These are phyloP conservation scores for Penicillium digitatum DNA, from an alignment of 2,329 filamentous ascomycete species.

Conservation along the genomic window DNA sequence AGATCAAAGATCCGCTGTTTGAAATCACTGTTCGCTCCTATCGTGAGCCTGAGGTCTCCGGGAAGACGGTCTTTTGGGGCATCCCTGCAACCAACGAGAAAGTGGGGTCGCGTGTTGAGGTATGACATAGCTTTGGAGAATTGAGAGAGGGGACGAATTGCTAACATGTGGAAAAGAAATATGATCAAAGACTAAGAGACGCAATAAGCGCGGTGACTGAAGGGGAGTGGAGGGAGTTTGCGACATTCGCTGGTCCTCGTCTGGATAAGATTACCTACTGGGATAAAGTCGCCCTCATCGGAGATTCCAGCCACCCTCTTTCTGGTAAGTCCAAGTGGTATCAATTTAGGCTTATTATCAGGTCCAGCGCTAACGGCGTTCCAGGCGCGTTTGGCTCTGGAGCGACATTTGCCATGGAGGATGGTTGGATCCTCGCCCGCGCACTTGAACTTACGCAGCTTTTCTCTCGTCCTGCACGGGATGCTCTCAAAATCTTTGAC, in stretches of 20 bases:
- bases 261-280: conserved; percentile 41
- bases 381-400: conserved; percentile 45
- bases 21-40: conserved; percentile 40
- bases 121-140: conserved; percentile 1
- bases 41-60: conserved; percentile 8
- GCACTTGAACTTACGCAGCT: conserved; percentile 27
- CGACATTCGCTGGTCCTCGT: conserved; percentile 48
- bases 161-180: conserved; percentile 31
- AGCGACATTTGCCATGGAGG: conserved; percentile 46
- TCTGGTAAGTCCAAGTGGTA: conserved; percentile 34
- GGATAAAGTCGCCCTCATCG: conserved; percentile 50
- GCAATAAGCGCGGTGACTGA: conserved; percentile 39
- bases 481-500: conserved; percentile 40
- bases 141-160: neutral
- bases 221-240: conserved; percentile 47
- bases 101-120: conserved; percentile 25
- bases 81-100: conserved; percentile 15
- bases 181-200: conserved; percentile 41
- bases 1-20: conserved; percentile 30
- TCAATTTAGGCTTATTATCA: neutral
- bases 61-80: conserved; percentile 15
- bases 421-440: conserved; percentile 45
- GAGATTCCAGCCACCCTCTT: conserved; percentile 54
- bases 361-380: neutral
- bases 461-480: conserved; percentile 16